Evolutionary conservation across 371 early-diverging fungal genomes (phyloP).

Genomic region (Circinella umbellata): DNA sequence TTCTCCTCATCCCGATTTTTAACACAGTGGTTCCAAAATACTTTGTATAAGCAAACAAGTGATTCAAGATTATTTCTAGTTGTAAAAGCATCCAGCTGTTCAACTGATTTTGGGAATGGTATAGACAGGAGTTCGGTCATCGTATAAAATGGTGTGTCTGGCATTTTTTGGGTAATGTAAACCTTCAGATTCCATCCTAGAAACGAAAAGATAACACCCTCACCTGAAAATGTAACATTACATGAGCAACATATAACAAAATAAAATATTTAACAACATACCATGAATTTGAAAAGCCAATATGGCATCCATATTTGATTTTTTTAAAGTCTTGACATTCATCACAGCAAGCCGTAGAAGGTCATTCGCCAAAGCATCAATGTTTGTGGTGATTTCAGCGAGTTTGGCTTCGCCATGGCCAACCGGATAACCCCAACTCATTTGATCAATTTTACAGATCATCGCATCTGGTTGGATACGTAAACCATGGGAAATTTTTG

Average conservation of each 20-base stretch:
- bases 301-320: conserved; percentile 2
- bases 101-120: conserved; percentile 20
- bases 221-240: too few species aligned
- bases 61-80: conserved; percentile 20
- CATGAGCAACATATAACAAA: too few species aligned
- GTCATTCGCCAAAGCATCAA: conserved; percentile 19
- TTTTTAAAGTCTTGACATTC: conserved; percentile 10
- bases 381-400: conserved; percentile 23
- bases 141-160: conserved; percentile 16
- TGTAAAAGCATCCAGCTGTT: conserved; percentile 19
- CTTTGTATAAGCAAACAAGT: conserved; percentile 20
- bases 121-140: conserved; percentile 13
- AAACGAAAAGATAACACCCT: conserved; percentile 16
- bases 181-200: conserved; percentile 18
- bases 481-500: too few species aligned
- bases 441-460: conserved; percentile 28
- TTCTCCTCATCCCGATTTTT: background rate
- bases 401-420: conserved; percentile 28
- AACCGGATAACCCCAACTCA: conserved; percentile 22
- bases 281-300: too few species aligned
- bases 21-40: conserved; percentile 19
- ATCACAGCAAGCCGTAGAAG: conserved; percentile 20
- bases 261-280: too few species aligned
- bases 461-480: conserved; percentile 25
- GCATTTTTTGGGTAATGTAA: conserved; percentile 23